Percentiles rank a stretch among this genome's conserved stretches.
Conservation (phyloP, 2,329 filamentous ascomycete species). For the Diaporthe amygdali region DNA sequence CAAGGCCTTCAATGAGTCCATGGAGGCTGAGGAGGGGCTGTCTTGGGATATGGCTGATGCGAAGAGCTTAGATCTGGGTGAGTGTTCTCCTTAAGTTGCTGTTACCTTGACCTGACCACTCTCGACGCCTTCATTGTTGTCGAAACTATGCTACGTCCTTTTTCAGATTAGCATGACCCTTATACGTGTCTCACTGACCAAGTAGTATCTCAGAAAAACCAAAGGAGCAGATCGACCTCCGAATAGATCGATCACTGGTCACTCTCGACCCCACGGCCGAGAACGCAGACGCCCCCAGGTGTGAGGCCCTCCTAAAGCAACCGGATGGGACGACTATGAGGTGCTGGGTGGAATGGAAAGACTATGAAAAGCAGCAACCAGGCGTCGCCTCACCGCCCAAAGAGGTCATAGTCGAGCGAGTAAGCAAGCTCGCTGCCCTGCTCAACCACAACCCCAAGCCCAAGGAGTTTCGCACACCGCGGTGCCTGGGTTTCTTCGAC, state of each 20-base stretch:
- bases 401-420: conserved; percentile 47
- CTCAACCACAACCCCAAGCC: conserved; percentile 54
- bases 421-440: conserved; percentile 52
- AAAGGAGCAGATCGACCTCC: conserved; percentile 37
- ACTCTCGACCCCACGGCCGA: conserved; percentile 37
- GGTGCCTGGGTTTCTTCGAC: conserved; percentile 57
- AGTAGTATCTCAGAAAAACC: conserved; percentile 27
- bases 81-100: background rate
- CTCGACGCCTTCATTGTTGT: too few species aligned
- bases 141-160: too few species aligned
- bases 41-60: conserved; percentile 42
- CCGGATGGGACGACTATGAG: conserved; percentile 39
- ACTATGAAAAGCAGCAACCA: conserved; percentile 45
- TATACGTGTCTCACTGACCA: too few species aligned
- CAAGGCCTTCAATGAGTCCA: conserved; percentile 55
- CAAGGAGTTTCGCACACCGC: conserved; percentile 53
- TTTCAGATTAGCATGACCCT: too few species aligned
- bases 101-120: too few species aligned
- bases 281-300: conserved; percentile 41
- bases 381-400: conserved; percentile 44
- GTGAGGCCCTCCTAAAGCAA: conserved; percentile 44
- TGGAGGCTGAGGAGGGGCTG: conserved; percentile 38
- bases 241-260: conserved; percentile 41
- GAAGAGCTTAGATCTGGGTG: conserved; percentile 44
- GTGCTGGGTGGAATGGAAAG: conserved; percentile 58